phyloP scores from a whole-genome alignment of 495 filamentous ascomycete species.

The Podospora comata region DNA sequence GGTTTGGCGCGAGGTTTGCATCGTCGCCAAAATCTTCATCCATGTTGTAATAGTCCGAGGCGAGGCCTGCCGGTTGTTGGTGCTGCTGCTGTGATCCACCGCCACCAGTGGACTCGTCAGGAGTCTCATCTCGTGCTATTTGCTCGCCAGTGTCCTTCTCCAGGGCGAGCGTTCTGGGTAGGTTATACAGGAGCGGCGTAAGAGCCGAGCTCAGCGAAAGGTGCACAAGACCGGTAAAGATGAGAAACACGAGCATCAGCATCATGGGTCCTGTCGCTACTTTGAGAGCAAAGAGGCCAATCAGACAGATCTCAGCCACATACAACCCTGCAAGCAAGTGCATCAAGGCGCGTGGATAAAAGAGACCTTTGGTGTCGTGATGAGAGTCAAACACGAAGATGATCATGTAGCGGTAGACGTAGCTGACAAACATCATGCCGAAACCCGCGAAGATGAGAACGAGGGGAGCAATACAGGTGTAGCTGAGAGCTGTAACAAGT shows the following conservation, averaged over 20 bases:
- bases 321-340: constrained; percentile 83
- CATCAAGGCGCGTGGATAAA: constrained; percentile 74
- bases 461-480: constrained; percentile 86
- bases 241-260: constrained; percentile 68
- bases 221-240: constrained; percentile 75
- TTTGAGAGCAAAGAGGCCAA: constrained; percentile 76
- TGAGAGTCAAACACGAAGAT: constrained; percentile 73
- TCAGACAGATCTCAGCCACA: constrained; percentile 70
- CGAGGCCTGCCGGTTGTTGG: constrained; percentile 23
- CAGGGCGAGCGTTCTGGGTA: constrained; percentile 54
- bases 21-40: constrained; percentile 41
- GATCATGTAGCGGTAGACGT: constrained; percentile 83
- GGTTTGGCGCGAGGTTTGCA: constrained; percentile 19
- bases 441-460: constrained; percentile 78
- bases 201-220: constrained; percentile 73
- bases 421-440: constrained; percentile 74
- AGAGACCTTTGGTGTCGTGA: constrained; percentile 79
- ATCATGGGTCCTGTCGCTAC: constrained; percentile 66
- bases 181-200: constrained; percentile 67
- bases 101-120: constrained; percentile 29
- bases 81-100: constrained; percentile 13
- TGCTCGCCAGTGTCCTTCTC: constrained; percentile 51
- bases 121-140: constrained; percentile 30
- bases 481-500: constrained; percentile 59
- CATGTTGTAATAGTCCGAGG: constrained; percentile 44